These are phyloP conservation scores for Scheffersomyces illinoinensis DNA, from an alignment of 1,139 yeast species.

Conservation along the genomic window DNA sequence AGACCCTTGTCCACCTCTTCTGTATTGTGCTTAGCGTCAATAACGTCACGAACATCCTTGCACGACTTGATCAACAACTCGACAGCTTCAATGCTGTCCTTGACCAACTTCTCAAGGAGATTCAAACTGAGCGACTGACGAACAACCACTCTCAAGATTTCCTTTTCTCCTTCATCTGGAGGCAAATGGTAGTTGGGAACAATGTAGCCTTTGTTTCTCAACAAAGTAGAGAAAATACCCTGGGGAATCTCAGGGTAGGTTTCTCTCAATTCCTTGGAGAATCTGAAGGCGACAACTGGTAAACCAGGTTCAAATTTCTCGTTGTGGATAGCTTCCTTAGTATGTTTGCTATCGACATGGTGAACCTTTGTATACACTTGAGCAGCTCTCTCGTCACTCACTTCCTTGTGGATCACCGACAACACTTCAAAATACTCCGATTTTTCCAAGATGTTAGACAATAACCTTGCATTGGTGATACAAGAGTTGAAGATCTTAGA, in stretches of 20 bases:
- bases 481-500: slow-evolving; percentile 61
- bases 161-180: slow-evolving; percentile 51
- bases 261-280: slow-evolving; percentile 57
- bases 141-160: slow-evolving; percentile 83
- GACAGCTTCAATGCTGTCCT: slow-evolving; percentile 58
- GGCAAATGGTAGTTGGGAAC: slow-evolving; percentile 90
- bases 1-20: slow-evolving; percentile 20
- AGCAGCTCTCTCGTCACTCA: slow-evolving; percentile 10
- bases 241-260: slow-evolving; percentile 86
- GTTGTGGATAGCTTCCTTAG: slow-evolving; percentile 22
- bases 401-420: slow-evolving; percentile 71
- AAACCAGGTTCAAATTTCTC: slow-evolving; percentile 67
- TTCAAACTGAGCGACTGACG: slow-evolving; percentile 71
- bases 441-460: slow-evolving; percentile 65
- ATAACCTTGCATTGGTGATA: slow-evolving; percentile 66
- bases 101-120: slow-evolving; percentile 69
- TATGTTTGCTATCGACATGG: slow-evolving; percentile 13
- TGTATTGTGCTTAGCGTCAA: slow-evolving; percentile 15
- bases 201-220: slow-evolving; percentile 83
- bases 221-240: slow-evolving; percentile 65
- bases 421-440: slow-evolving; percentile 71
- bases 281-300: slow-evolving; percentile 86
- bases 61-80: slow-evolving; percentile 51
- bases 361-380: slow-evolving; percentile 24
- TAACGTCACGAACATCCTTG: slow-evolving; percentile 25